Evolutionary conservation across 495 filamentous ascomycete species (phyloP), one percentile per base, ranked within the genome.

Genomic region (Cercophora scortea): DNA sequence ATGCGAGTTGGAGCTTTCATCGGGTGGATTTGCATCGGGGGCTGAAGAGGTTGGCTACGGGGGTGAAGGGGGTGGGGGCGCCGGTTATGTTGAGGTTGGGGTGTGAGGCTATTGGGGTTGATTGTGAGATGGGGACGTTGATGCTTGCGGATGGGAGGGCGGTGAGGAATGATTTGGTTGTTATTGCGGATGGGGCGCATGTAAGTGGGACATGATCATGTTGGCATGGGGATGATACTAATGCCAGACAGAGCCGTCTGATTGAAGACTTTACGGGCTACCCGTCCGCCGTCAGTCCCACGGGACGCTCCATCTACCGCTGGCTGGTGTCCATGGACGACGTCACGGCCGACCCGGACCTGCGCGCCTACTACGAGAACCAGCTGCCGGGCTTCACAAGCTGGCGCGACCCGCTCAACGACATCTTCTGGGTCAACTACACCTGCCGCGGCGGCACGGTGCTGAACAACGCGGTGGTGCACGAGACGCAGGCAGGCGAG

Each of bases 1-100:
- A 57, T 16, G 54, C 49, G 4, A 55, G 54, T 35, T 67, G 58
- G 56, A 58, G 59, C 5, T 70, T 78, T 41, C 80, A 84, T 61
- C 67, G 80, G 11, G 74, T 80, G 6, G 80, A 83, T 55, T 54
- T 85, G 41, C 81, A 85, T 60, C 67, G 64, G 4, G 67, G 72
- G 42, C 56, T 84, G 32, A 70, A 72, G 49, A 38, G 61, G 6
- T 56, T 76, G 0, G 79, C 78, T 0, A 54, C 62, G 9, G 50
- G 61, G 18, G 17, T 54, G 1, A 18, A 15, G 8, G 45, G 16
- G n/a, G 54, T 56, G 34, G 69, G 67, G 8, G 52, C 25, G 6
- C 63, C 61, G 12, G 69, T 70, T 1, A 45, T 56, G n/a, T 64
- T 82, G 15, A 48, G 47, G 19, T 15, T 65, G 16, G 62, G 61